Evolutionary conservation across 1,139 yeast species (phyloP).

Genomic region (Yamadazyma dushanensis): DNA sequence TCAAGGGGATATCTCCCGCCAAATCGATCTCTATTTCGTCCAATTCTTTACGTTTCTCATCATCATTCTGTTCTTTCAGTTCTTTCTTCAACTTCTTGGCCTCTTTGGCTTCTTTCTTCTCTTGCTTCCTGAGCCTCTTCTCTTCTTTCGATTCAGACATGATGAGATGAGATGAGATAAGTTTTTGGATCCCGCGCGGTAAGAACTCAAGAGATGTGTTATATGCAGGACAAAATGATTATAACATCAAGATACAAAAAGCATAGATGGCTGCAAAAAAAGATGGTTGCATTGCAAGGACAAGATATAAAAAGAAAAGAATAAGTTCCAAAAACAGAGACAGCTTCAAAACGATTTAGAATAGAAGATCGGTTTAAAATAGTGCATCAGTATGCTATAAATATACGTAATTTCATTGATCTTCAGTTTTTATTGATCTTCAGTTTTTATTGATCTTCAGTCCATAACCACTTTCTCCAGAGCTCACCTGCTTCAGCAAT

Average conservation of each 20-base stretch:
- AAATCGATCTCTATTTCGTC: constrained; percentile 83
- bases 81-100: constrained; percentile 8
- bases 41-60: constrained; percentile 13
- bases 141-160: constrained; percentile 9
- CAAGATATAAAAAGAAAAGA: too few species aligned
- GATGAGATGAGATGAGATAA: constrained; percentile 1
- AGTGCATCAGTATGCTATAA: background rate
- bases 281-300: too few species aligned
- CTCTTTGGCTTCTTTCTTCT: constrained; percentile 10
- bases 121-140: constrained; percentile 7
- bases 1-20: constrained; percentile 74
- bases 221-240: too few species aligned
- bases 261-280: too few species aligned
- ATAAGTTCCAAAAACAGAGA: too few species aligned
- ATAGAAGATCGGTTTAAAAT: background rate
- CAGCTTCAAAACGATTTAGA: too few species aligned
- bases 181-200: background rate
- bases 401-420: constrained; percentile 1
- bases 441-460: constrained; percentile 34
- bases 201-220: too few species aligned
- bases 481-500: constrained; percentile 80
- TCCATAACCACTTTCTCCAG: constrained; percentile 86
- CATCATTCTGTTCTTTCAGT: constrained; percentile 7
- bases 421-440: background rate
- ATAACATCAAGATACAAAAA: too few species aligned